Evolutionary conservation across 2,329 filamentous ascomycete genomes (phyloP), one percentile per base, ranked within the genome.

Genomic region (Cladosporium velox): DNA sequence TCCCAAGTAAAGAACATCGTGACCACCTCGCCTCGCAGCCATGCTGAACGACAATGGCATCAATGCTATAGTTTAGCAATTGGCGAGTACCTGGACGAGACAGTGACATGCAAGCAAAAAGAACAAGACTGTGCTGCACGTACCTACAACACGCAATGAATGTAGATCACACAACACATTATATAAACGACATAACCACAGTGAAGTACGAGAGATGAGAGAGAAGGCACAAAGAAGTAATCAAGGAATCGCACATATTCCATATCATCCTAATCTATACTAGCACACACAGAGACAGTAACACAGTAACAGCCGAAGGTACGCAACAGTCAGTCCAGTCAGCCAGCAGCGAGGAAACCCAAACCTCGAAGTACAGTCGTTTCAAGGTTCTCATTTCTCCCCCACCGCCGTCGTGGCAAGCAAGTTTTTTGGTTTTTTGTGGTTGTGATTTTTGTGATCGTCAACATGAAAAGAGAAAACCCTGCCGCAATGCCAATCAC

Each of bases 261-360:
- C 44, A 62, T 62, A 62, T 51, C 59, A 62, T 26, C 59, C 59
- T 62, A 38, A 62, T 52, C 59, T 62, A 62, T 62, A 62, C 59
- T 62, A 62, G 30, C 55, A 58, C 14, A 41, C 38, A 41, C 41
- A 44, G 41, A 44, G 18, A 44, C 34, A 58, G 32, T 41, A 58
- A 58, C 34, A 58, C 55, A 57, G 55, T 55, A 58, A 38, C 34
- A 34, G 30, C 34, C 21, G 21, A 58, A 58, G 34, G 55, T 58
- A 58, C 54, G 54, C 54, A 34, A 58, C 34, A 58, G 14, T 24
- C 55, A 58, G 18, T 35, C 26, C 55, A 58, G 18, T 35, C 26
- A 55, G 12, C 12, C 51, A 34, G 51, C 32, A 55, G 52, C 32
- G 52, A 55, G 52, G 28, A 34, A n/a, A n/a, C 26, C 8, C 26